Evolutionary conservation across 2,329 filamentous ascomycete genomes (phyloP).

Genomic region (Clarireedia sp.): DNA sequence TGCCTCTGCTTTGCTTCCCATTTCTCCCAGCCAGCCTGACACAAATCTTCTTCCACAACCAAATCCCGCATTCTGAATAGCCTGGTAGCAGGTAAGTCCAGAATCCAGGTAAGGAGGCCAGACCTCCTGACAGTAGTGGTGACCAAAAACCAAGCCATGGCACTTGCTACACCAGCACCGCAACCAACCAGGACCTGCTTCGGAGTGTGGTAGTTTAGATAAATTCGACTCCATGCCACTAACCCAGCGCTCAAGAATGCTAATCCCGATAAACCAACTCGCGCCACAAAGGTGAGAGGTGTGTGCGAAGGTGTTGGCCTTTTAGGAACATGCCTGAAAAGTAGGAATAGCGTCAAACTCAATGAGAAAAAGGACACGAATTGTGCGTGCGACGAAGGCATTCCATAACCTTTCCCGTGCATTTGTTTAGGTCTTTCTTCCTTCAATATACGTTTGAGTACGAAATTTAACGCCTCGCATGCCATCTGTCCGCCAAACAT

Average conservation of each 20-base stretch:
- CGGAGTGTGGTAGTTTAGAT: slow-evolving; percentile 86
- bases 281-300: slow-evolving; percentile 54
- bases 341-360: slow-evolving; percentile 74
- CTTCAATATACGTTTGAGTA: slow-evolving; percentile 82
- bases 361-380: slow-evolving; percentile 89
- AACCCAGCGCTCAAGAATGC: slow-evolving; percentile 53
- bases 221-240: slow-evolving; percentile 78
- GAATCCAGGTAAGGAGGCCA: slow-evolving; percentile 64
- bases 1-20: slow-evolving; percentile 53
- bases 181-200: slow-evolving; percentile 80
- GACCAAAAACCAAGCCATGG: slow-evolving; percentile 68
- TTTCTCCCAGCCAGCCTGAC: slow-evolving; percentile 87
- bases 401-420: slow-evolving; percentile 91
- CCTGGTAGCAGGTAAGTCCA: slow-evolving; percentile 58
- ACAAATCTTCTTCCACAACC: slow-evolving; percentile 78
- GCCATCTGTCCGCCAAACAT: slow-evolving; percentile 88
- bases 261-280: slow-evolving; percentile 45
- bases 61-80: slow-evolving; percentile 73
- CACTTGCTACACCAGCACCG: slow-evolving; percentile 61
- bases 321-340: slow-evolving; percentile 65
- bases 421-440: slow-evolving; percentile 79
- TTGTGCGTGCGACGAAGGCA: slow-evolving; percentile 93
- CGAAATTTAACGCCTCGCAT: slow-evolving; percentile 87
- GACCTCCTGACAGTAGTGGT: slow-evolving; percentile 58
- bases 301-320: slow-evolving; percentile 34